These are phyloP conservation scores for Nakaseomyces sp. DNA, from an alignment of 1,139 yeast genomes.

Conservation along the genomic window DNA sequence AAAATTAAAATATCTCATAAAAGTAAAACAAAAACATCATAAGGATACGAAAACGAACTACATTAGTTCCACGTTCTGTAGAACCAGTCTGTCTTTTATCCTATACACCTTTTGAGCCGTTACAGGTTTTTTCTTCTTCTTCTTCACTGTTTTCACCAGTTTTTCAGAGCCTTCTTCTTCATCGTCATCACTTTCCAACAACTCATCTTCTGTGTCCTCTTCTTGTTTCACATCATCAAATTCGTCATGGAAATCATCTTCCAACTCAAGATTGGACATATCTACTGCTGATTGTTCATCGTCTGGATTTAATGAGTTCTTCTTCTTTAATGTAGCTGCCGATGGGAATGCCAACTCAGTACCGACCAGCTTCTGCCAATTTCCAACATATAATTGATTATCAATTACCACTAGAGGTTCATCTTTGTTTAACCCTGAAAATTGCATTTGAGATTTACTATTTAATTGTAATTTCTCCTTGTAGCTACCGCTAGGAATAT, in stretches of 20 bases:
- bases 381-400: conserved; percentile 55
- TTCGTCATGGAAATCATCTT: conserved; percentile 1
- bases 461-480: conserved; percentile 23
- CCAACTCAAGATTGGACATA: not conserved
- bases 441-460: conserved; percentile 38
- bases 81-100: conserved; percentile 29
- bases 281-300: not conserved
- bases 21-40: conserved; percentile 14
- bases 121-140: conserved; percentile 5
- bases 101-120: conserved; percentile 26
- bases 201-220: not conserved
- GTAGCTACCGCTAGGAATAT: conserved; percentile 34
- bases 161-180: conserved; percentile 8
- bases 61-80: conserved; percentile 30
- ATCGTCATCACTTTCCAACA: conserved; percentile 6
- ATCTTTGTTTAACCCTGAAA: conserved; percentile 44
- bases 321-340: conserved; percentile 19
- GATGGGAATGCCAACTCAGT: conserved; percentile 53
- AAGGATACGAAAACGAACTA: conserved; percentile 14
- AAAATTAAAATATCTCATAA: not conserved
- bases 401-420: conserved; percentile 49
- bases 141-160: too few relatives aligned
- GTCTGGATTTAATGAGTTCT: conserved; percentile 2
- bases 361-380: conserved; percentile 75
- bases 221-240: conserved; percentile 2